Conservation (phyloP, 805 yeast species). For the Torulaspora franciscae region DNA sequence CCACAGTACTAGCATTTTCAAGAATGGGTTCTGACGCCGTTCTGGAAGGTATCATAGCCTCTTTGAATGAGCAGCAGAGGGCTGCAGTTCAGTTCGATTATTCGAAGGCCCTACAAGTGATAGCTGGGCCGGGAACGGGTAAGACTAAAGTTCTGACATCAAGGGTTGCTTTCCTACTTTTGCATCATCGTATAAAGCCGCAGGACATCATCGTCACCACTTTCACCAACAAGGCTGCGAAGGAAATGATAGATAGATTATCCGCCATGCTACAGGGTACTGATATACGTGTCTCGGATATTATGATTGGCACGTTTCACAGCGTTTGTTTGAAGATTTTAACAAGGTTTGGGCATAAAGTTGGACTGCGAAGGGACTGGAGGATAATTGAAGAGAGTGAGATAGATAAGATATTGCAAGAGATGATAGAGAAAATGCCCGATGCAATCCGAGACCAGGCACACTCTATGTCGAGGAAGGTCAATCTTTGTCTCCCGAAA, state of each 20-base stretch:
- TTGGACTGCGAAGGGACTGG: slow-evolving; percentile 45
- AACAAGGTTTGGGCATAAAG: slow-evolving; percentile 46
- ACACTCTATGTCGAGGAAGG: slow-evolving; percentile 25
- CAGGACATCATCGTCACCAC: slow-evolving; percentile 75
- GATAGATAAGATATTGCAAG: slow-evolving; percentile 34
- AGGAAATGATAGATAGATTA: slow-evolving; percentile 71
- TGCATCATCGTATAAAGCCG: slow-evolving; percentile 51
- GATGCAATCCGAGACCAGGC: slow-evolving; percentile 35
- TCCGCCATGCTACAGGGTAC: slow-evolving; percentile 33
- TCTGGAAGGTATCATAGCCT: slow-evolving; percentile 9
- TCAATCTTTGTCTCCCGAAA: slow-evolving; percentile 28
- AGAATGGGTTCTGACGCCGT: slow-evolving; percentile 10
- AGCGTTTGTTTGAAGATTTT: slow-evolving; percentile 66
- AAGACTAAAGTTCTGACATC: slow-evolving; percentile 81
- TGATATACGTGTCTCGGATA: slow-evolving; percentile 36
- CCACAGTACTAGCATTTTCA: not conserved
- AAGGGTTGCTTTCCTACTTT: slow-evolving; percentile 66
- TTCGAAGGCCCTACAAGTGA: slow-evolving; percentile 43
- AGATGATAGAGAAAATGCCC: slow-evolving; percentile 37
- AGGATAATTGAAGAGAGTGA: slow-evolving; percentile 64
- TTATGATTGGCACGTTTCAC: slow-evolving; percentile 87
- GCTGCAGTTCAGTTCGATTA: slow-evolving; percentile 43
- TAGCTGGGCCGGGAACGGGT: slow-evolving; percentile 68
- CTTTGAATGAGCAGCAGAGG: slow-evolving; percentile 41
- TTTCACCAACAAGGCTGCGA: slow-evolving; percentile 89